Percentiles rank a stretch among this genome's conserved stretches.
These are phyloP conservation scores for Articulospora tetracladia DNA, from an alignment of 495 filamentous ascomycete genomes.

Conservation along the genomic window DNA sequence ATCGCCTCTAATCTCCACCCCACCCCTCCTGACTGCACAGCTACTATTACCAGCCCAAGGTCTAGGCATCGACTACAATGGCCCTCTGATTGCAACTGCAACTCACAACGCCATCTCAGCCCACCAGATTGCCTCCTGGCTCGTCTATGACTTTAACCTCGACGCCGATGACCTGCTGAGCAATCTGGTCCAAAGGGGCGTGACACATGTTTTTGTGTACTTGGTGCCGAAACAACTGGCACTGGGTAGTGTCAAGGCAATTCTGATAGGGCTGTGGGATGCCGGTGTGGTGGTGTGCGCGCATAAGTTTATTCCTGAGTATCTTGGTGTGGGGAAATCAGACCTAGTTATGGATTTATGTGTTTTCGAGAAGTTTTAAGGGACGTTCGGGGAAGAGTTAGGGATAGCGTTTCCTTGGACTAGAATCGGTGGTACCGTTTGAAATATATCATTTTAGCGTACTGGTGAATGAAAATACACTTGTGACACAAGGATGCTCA, in stretches of 20 bases:
- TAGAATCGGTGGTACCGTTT: no score
- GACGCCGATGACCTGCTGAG: slow-evolving; percentile 4
- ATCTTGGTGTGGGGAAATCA: slow-evolving; percentile 2
- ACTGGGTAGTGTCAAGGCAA: slow-evolving; percentile 1
- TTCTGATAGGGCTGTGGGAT: slow-evolving; percentile 4
- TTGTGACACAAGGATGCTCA: no score
- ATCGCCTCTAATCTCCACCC: not conserved
- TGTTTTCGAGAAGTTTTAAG: slow-evolving; percentile 5
- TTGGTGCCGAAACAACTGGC: slow-evolving; percentile 14
- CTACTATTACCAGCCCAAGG: not conserved
- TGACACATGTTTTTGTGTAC: slow-evolving; percentile 16
- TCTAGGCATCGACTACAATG: slow-evolving; percentile 12
- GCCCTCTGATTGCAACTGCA: slow-evolving; percentile 3
- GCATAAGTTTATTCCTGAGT: slow-evolving; percentile 12
- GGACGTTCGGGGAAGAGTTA: no score
- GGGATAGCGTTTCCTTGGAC: no score
- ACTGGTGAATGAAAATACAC: no score
- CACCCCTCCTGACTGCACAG: not conserved
- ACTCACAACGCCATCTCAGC: not conserved
- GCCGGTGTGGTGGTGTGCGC: slow-evolving; percentile 9
- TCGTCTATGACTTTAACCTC: slow-evolving; percentile 12
- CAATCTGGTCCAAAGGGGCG: not conserved
- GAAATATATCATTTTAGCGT: no score
- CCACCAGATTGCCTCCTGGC: not conserved
- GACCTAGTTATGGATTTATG: slow-evolving; percentile 12